Conservation (phyloP, 768 basidiomycete species). For the Tylopilus sp. region DNA sequence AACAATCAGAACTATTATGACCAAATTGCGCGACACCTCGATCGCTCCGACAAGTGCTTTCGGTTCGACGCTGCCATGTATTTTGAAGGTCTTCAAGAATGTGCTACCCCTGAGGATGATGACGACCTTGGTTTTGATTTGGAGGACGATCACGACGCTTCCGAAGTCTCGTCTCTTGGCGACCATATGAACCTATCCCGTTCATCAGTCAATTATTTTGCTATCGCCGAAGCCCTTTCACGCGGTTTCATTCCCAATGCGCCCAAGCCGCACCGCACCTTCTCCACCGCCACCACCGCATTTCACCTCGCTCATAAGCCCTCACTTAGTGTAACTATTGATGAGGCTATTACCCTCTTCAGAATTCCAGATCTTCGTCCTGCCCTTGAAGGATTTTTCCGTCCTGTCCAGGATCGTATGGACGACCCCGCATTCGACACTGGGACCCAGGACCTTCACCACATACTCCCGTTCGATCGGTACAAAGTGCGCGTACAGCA, state of each 20-base stretch:
- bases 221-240: background rate
- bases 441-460: background rate
- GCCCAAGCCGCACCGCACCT: background rate
- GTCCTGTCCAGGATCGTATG: background rate
- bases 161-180: too few species aligned
- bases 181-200: too few species aligned
- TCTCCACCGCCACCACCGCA: background rate
- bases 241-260: background rate
- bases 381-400: background rate
- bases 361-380: background rate
- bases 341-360: background rate
- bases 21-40: too few species aligned
- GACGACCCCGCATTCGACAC: background rate
- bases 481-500: background rate
- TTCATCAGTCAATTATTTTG: background rate
- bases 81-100: too few species aligned
- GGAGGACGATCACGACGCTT: too few species aligned
- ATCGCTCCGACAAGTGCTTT: too few species aligned
- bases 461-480: background rate
- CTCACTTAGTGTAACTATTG: background rate
- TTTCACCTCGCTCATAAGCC: background rate
- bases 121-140: too few species aligned
- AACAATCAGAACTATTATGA: too few species aligned
- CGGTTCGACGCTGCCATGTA: too few species aligned
- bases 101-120: too few species aligned